Evolutionary conservation across 768 basidiomycete genomes (phyloP).

Genomic region (Termitomyces sp.): DNA sequence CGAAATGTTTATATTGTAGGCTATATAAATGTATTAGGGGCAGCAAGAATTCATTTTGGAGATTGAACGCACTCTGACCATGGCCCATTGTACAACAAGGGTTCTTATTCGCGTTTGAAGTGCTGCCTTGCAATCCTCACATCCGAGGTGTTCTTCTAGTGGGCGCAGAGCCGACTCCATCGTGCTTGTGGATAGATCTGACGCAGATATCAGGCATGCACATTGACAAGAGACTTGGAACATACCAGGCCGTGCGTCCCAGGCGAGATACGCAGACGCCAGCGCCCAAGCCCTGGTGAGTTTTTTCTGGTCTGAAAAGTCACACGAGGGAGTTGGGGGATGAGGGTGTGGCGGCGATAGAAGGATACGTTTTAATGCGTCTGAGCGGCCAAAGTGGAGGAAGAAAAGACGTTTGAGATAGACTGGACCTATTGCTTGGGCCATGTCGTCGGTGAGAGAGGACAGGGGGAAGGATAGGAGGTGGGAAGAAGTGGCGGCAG

Average conservation of each 20-base stretch:
- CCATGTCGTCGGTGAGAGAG: constrained; percentile 65
- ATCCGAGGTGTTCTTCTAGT: constrained; percentile 60
- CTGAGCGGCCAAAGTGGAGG: constrained; percentile 75
- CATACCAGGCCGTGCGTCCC: constrained; percentile 78
- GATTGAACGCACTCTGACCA: constrained; percentile 53
- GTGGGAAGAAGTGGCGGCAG: constrained; percentile 69
- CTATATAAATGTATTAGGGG: background rate
- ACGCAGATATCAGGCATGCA: constrained; percentile 11
- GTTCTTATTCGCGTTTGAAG: constrained; percentile 63
- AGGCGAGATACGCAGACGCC: constrained; percentile 76
- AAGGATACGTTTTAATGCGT: constrained; percentile 75
- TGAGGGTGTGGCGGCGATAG: constrained; percentile 73
- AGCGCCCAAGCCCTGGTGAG: constrained; percentile 78
- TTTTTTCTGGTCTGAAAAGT: constrained; percentile 73
- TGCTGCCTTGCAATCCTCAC: constrained; percentile 59
- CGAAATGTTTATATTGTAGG: constrained; percentile 32
- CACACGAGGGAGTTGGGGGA: constrained; percentile 61
- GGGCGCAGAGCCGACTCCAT: constrained; percentile 73
- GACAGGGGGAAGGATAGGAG: constrained; percentile 68
- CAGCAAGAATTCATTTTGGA: background rate
- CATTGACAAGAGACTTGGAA: constrained; percentile 1
- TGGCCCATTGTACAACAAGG: constrained; percentile 71
- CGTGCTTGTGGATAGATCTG: constrained; percentile 67
- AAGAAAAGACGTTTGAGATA: constrained; percentile 82
- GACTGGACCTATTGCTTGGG: constrained; percentile 61